phyloP scores from a whole-genome alignment of 345 rosid species.

The Citrus inodora region DNA sequence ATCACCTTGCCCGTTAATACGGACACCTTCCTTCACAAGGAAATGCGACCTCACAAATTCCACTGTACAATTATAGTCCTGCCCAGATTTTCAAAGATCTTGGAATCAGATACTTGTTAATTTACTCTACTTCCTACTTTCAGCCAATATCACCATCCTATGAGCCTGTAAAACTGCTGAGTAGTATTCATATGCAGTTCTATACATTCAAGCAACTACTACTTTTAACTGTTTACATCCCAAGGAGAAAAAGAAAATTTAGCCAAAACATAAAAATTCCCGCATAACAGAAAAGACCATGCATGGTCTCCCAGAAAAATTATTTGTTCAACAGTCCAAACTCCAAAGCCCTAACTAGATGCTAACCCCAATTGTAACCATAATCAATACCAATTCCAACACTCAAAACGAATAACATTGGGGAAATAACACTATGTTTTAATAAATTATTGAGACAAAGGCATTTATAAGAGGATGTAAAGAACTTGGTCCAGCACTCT shows the following conservation, averaged over 20 bases:
- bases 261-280: not conserved
- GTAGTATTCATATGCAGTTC: not conserved
- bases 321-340: not conserved
- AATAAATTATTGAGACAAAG: not conserved
- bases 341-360: not conserved
- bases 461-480: not conserved
- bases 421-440: not conserved
- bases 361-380: not conserved
- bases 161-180: not conserved
- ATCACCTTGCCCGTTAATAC: constrained; percentile 64
- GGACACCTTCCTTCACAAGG: constrained; percentile 88
- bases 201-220: not conserved
- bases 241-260: not conserved
- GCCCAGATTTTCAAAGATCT: constrained; percentile 26
- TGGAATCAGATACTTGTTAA: not conserved
- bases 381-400: not conserved
- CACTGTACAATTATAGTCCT: constrained; percentile 83
- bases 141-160: not conserved
- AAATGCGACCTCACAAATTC: constrained; percentile 93
- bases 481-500: not conserved
- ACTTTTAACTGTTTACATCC: not conserved
- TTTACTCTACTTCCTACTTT: not conserved
- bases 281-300: not conserved
- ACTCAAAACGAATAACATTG: not conserved
- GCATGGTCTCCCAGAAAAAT: not conserved